phyloP scores from a whole-genome alignment of 192 early-diverging fungal species.

The Coemansia reversa region DNA sequence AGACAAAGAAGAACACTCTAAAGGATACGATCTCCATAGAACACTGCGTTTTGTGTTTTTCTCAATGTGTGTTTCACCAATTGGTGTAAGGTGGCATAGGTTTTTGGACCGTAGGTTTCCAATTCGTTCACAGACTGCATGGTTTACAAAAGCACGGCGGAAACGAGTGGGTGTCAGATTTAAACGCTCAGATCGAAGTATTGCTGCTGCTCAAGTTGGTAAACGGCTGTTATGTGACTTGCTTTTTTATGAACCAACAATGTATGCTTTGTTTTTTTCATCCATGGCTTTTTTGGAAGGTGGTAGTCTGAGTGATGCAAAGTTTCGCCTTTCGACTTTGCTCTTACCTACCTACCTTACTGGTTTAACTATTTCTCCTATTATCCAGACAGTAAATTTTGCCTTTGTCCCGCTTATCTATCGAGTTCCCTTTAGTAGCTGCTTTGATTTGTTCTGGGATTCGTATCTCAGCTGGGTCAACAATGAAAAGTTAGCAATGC shows the following conservation, averaged over 20 bases:
- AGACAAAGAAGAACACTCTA: neutral
- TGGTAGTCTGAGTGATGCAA: constrained; percentile 31
- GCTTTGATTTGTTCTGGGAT: constrained; percentile 74
- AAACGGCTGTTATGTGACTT: constrained; percentile 46
- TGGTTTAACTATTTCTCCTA: constrained; percentile 63
- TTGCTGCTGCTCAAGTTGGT: constrained; percentile 37
- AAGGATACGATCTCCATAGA: constrained; percentile 42
- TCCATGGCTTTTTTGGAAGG: constrained; percentile 54
- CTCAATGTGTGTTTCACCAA: constrained; percentile 43
- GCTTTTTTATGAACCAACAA: constrained; percentile 45
- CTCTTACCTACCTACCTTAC: constrained; percentile 48
- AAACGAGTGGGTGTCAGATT: constrained; percentile 18
- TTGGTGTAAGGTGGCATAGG: constrained; percentile 53
- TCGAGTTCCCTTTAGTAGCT: constrained; percentile 72
- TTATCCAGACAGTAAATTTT: constrained; percentile 75
- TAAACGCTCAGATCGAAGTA: constrained; percentile 25
- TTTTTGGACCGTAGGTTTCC: constrained; percentile 51
- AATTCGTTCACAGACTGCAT: constrained; percentile 45
- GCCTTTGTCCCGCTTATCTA: constrained; percentile 69
- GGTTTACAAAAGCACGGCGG: constrained; percentile 36
- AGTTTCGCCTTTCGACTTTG: constrained; percentile 24
- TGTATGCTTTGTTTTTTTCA: constrained; percentile 47
- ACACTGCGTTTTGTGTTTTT: constrained; percentile 50
- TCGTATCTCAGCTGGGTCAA: constrained; percentile 75
- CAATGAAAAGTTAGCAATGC: constrained; percentile 48